Conservation (phyloP, 371 early-diverging fungal species). For the Zopfochytrium polystomum region DNA sequence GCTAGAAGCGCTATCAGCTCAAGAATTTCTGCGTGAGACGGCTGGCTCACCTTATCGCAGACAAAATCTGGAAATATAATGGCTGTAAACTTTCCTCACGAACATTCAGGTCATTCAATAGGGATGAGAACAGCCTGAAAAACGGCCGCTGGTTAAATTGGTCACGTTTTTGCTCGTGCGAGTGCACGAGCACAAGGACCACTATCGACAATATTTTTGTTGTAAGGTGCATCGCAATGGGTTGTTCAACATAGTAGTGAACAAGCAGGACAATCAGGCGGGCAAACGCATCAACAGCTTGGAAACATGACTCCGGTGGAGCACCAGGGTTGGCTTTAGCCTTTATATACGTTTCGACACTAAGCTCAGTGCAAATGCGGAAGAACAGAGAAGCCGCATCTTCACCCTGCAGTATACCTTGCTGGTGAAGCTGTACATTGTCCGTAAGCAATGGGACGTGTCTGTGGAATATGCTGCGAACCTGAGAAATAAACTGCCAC, state of each 20-base stretch:
- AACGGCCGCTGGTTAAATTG: slow-evolving; percentile 90
- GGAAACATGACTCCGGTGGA: slow-evolving; percentile 54
- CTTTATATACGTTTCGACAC: slow-evolving; percentile 67
- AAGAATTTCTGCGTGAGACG: no score
- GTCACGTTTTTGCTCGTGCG: slow-evolving; percentile 75
- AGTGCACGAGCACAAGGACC: slow-evolving; percentile 73
- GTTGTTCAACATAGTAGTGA: slow-evolving; percentile 48
- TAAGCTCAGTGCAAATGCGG: slow-evolving; percentile 80
- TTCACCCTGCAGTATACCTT: slow-evolving; percentile 71
- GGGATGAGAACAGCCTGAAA: slow-evolving; percentile 81
- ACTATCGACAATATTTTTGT: slow-evolving; percentile 81
- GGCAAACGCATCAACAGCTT: slow-evolving; percentile 81
- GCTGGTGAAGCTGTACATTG: slow-evolving; percentile 80
- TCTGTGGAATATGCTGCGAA: no score
- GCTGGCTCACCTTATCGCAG: no score
- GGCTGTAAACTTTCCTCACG: slow-evolving; percentile 66
- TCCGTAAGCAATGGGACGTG: no score
- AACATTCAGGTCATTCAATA: slow-evolving; percentile 77
- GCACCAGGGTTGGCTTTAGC: slow-evolving; percentile 45
- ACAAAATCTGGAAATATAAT: slow-evolving; percentile 68
- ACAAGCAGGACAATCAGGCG: slow-evolving; percentile 72
- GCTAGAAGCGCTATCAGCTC: no score
- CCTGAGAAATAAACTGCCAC: slow-evolving; percentile 57
- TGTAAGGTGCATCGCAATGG: slow-evolving; percentile 54
- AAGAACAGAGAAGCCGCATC: slow-evolving; percentile 80